A percentile compares a stretch with the other conserved stretches of the same genome.
phyloP scores from a whole-genome alignment of 1,139 yeast genomes.

The Pichia sp. region DNA sequence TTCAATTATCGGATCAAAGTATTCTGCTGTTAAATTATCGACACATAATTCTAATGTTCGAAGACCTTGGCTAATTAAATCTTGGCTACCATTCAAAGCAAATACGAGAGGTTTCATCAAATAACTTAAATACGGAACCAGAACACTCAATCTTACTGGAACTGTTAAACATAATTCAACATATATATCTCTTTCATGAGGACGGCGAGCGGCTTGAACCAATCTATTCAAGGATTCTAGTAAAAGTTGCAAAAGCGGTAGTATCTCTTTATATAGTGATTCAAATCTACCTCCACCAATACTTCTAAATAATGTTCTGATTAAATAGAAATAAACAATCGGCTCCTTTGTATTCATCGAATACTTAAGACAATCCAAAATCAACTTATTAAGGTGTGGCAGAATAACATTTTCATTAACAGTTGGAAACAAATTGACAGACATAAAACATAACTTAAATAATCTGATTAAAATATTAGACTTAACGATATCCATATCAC shows the following conservation, averaged over 20 bases:
- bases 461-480: conserved; percentile 78
- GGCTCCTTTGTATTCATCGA: conserved; percentile 93
- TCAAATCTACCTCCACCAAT: conserved; percentile 97
- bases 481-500: conserved; percentile 71
- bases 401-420: conserved; percentile 80
- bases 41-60: conserved; percentile 95
- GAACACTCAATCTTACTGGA: conserved; percentile 86
- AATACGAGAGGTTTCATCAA: conserved; percentile 86
- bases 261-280: conserved; percentile 80
- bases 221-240: conserved; percentile 80
- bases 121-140: conserved; percentile 87
- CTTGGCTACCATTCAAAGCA: conserved; percentile 88
- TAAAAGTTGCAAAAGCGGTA: conserved; percentile 83
- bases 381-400: conserved; percentile 80
- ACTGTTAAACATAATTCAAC: conserved; percentile 93
- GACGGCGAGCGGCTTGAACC: conserved; percentile 76
- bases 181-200: conserved; percentile 87
- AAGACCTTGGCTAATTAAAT: conserved; percentile 87
- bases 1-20: conserved; percentile 93
- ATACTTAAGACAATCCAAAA: conserved; percentile 69
- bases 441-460: conserved; percentile 91
- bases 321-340: conserved; percentile 77
- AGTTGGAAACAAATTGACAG: conserved; percentile 85
- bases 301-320: conserved; percentile 84
- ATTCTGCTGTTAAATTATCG: conserved; percentile 92